Conservation (phyloP, 768 basidiomycete genomes). For the Boletus pseudopeckii region DNA sequence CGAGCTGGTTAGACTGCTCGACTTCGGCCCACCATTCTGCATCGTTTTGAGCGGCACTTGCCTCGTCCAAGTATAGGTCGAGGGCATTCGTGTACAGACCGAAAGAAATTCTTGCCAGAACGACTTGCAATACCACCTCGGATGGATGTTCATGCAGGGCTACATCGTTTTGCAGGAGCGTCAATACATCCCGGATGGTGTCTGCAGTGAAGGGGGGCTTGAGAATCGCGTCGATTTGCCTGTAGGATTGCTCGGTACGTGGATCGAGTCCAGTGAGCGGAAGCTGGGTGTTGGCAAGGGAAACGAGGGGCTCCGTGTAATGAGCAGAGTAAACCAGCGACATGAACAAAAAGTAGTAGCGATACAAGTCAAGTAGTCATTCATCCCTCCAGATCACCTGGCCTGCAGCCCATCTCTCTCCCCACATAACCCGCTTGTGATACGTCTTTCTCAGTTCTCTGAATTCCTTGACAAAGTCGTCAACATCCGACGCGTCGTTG, state of each 20-base stretch:
- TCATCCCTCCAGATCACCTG: constrained; percentile 85
- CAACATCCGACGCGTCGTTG: constrained; percentile 51
- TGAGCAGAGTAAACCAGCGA: constrained; percentile 23
- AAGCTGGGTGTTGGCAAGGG: constrained; percentile 12
- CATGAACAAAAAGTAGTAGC: constrained; percentile 11
- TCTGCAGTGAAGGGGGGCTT: constrained; percentile 18
- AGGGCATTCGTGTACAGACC: constrained; percentile 64
- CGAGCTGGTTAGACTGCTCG: constrained; percentile 53
- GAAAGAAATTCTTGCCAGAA: constrained; percentile 49
- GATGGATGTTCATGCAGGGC: not conserved
- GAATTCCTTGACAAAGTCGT: constrained; percentile 86
- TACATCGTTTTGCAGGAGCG: constrained; percentile 15
- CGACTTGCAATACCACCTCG: constrained; percentile 28
- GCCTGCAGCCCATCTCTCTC: constrained; percentile 79
- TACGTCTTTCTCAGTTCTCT: constrained; percentile 85
- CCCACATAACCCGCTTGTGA: constrained; percentile 91
- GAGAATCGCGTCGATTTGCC: constrained; percentile 19
- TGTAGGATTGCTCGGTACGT: constrained; percentile 7
- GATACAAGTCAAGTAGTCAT: constrained; percentile 5
- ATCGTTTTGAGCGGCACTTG: constrained; percentile 67
- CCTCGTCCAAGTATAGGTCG: constrained; percentile 61
- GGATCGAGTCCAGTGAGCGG: constrained; percentile 7
- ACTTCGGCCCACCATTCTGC: constrained; percentile 83
- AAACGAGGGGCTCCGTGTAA: constrained; percentile 25
- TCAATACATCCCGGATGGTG: constrained; percentile 15